Conservation (phyloP, 1,284 basidiomycete genomes). For the Peniophora sp. region DNA sequence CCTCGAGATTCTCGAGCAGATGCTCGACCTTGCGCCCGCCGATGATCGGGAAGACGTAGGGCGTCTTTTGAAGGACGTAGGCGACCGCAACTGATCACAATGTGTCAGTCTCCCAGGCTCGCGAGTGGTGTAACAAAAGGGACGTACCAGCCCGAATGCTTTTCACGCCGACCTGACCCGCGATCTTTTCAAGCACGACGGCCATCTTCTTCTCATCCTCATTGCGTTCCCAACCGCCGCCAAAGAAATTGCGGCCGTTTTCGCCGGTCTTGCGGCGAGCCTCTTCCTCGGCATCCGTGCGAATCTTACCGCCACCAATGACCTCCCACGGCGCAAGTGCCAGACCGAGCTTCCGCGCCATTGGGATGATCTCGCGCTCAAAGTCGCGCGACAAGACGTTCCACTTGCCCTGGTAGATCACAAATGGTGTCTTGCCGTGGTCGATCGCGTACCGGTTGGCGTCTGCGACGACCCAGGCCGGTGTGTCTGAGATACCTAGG, state of each 20-base stretch:
- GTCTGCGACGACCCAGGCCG: constrained; percentile 46
- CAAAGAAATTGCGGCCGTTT: constrained; percentile 1
- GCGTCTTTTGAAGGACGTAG: not conserved
- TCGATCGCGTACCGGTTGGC: constrained; percentile 46
- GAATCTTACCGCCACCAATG: not conserved
- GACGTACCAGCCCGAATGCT: constrained; percentile 7
- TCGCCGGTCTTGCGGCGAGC: not conserved
- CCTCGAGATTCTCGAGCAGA: not conserved
- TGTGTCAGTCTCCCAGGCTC: not conserved
- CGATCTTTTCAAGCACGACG: constrained; percentile 11
- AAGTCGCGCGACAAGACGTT: constrained; percentile 41
- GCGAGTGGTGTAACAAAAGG: not conserved
- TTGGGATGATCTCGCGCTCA: constrained; percentile 57
- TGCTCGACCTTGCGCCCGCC: not conserved
- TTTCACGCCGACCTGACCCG: constrained; percentile 13
- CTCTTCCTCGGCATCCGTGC: not conserved
- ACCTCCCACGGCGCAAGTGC: not conserved
- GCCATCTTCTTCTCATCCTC: constrained; percentile 21
- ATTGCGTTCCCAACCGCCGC: constrained; percentile 19
- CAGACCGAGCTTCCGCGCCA: constrained; percentile 29
- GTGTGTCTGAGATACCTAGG: constrained; percentile 31
- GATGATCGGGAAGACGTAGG: not conserved
- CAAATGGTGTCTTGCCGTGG: constrained; percentile 42
- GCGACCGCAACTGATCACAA: not conserved
- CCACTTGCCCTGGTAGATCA: constrained; percentile 51